Evolutionary conservation across 2,329 filamentous ascomycete species (phyloP).

Genomic region (Fusarium virguliforme): DNA sequence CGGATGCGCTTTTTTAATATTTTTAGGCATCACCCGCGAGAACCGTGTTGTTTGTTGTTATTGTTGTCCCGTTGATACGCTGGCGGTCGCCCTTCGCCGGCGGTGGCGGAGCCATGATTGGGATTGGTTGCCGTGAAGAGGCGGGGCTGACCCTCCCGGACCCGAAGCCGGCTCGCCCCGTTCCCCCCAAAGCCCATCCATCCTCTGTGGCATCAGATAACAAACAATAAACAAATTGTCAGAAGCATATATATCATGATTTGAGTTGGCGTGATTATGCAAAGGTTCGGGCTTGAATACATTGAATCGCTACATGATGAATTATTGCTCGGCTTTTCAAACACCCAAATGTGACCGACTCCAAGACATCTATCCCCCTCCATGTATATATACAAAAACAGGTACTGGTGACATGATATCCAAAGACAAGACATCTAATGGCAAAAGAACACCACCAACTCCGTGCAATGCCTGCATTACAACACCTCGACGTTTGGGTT

Average conservation of each 20-base stretch:
- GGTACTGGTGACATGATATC: slow-evolving; percentile 12
- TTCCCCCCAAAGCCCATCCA: not conserved
- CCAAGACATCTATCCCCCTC: not conserved
- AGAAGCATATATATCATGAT: not conserved
- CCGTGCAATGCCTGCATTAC: slow-evolving; percentile 39
- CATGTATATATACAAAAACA: not conserved
- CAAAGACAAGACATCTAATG: slow-evolving; percentile 16
- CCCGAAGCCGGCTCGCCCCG: slow-evolving; percentile 17
- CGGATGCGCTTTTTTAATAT: slow-evolving; percentile 4
- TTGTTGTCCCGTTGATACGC: slow-evolving; percentile 31
- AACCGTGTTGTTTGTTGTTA: slow-evolving; percentile 18
- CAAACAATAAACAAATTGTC: not conserved
- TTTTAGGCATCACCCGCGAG: not conserved
- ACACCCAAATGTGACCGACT: slow-evolving; percentile 1
- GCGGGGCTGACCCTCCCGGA: slow-evolving; percentile 16
- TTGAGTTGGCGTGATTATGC: not conserved
- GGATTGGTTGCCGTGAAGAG: slow-evolving; percentile 8
- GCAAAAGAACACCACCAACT: slow-evolving; percentile 26
- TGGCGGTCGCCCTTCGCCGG: slow-evolving; percentile 31
- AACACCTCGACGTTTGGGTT: slow-evolving; percentile 36
- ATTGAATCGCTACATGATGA: slow-evolving; percentile 10
- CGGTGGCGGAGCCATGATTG: slow-evolving; percentile 17
- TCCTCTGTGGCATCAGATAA: not conserved
- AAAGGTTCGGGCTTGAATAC: not conserved
- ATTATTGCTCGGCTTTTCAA: slow-evolving; percentile 7